Conservation (phyloP, 2,329 filamentous ascomycete genomes). For the Alternaria ventricosa region DNA sequence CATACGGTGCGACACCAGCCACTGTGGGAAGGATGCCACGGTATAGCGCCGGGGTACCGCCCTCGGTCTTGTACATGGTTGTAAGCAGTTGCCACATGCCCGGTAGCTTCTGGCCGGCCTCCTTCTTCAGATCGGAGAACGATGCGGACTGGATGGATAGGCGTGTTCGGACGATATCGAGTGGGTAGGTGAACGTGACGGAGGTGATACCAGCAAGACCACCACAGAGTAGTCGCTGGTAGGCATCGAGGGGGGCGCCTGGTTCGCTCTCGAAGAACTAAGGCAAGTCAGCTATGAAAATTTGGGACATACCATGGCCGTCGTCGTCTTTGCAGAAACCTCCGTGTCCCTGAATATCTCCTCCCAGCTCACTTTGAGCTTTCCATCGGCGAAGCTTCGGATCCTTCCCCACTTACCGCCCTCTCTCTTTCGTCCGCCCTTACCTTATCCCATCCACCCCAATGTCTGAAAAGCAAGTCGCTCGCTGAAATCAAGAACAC, state of each 20-base stretch:
- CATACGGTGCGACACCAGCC: constrained; percentile 93
- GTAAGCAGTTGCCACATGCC: constrained; percentile 90
- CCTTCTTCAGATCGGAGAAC: constrained; percentile 73
- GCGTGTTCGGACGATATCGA: constrained; percentile 95
- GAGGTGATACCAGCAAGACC: constrained; percentile 94
- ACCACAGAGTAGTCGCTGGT: constrained; percentile 84
- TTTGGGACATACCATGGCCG: not conserved
- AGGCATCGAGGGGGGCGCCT: constrained; percentile 73
- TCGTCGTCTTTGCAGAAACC: not conserved
- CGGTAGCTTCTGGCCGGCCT: constrained; percentile 65
- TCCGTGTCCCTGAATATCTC: not conserved
- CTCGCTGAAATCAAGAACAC: not conserved
- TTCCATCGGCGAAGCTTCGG: not conserved
- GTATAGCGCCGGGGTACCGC: constrained; percentile 85
- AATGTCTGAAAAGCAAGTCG: constrained; percentile 2
- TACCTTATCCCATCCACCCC: not conserved
- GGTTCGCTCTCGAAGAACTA: constrained; percentile 79
- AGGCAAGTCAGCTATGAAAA: constrained; percentile 18
- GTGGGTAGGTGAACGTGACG: constrained; percentile 91
- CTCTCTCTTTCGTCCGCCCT: not conserved
- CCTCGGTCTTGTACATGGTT: constrained; percentile 89
- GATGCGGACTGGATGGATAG: constrained; percentile 98
- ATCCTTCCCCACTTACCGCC: not conserved
- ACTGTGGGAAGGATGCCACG: constrained; percentile 93
- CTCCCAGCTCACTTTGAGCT: not conserved